Evolutionary conservation across 768 basidiomycete genomes (phyloP), one percentile per base, ranked within the genome.

Genomic region (Amanita muscaria): DNA sequence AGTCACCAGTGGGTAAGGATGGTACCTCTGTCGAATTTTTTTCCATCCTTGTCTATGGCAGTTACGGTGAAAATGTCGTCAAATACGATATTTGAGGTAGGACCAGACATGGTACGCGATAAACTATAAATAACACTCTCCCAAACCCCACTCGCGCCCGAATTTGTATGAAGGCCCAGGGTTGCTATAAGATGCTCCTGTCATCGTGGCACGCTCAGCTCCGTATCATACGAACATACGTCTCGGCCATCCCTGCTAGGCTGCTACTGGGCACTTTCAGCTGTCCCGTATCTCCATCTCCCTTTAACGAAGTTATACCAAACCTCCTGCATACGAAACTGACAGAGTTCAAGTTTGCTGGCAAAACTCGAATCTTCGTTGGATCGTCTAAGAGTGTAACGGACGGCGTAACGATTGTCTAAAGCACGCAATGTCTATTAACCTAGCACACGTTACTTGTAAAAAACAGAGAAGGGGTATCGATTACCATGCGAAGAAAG

Each of bases 1-100:
- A 44, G 32, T 43, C 34, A 40, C 10, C 30, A 46, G 34, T 43
- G 48, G 40, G 25, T 35, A 40, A 18, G n/a, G 22, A 37, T 19
- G 39, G 38, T 46, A 93, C 94, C 94, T 82, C 94, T 72, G 65
- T 99, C 96, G 55, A 97, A 99, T 62, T 93, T 96, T 71, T 88
- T 96, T 37, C 94, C 94, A 54, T 92, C 93, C 62, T 79, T 81
- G 69, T 93, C 83, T 40, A 93, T 87, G 34, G 64, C 80, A 52
- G 77, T 74, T 53, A 94, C 84, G 9, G 77, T 83, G 66, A 98
- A 97, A 35, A 92, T 82, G 60, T 97, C 94, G 58, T 93, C 88
- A 58, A 97, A 97, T 46, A 96, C 78, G 54, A 94, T 77, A 59
- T 73, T 85, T 1, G 85, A 83, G 32, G 79, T 68, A 11, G 69